Conservation (phyloP, 2,329 filamentous ascomycete genomes). For the Fonsecaea monophora region DNA sequence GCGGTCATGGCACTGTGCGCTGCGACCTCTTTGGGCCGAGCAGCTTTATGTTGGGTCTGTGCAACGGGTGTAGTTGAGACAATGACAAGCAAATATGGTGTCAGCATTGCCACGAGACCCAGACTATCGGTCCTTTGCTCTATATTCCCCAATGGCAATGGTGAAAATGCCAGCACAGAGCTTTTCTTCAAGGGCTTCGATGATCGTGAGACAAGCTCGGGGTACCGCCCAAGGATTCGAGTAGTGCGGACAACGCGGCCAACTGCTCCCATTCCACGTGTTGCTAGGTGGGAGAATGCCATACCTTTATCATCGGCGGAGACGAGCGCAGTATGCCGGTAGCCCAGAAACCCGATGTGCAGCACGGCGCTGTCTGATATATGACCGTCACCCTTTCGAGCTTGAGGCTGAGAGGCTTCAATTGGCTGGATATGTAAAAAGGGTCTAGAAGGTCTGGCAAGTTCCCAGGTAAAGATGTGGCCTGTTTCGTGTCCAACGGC, state of each 20-base stretch:
- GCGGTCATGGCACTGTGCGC: conserved; percentile 92
- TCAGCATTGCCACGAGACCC: conserved; percentile 92
- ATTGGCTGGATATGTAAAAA: conserved; percentile 87
- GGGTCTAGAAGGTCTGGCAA: conserved; percentile 77
- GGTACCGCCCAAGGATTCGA: conserved; percentile 89
- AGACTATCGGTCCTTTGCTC: conserved; percentile 86
- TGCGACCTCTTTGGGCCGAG: conserved; percentile 86
- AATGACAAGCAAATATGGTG: conserved; percentile 92
- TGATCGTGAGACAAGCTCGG: conserved; percentile 67
- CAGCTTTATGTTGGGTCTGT: conserved; percentile 93
- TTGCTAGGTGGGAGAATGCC: conserved; percentile 97
- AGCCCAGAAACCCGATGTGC: conserved; percentile 94
- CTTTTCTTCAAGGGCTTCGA: conserved; percentile 83
- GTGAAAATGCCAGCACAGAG: conserved; percentile 89
- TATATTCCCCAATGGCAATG: conserved; percentile 90
- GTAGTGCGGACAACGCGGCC: conserved; percentile 87
- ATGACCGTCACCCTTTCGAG: conserved; percentile 80
- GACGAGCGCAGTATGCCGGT: conserved; percentile 88
- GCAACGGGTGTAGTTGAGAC: conserved; percentile 96
- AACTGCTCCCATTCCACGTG: conserved; percentile 84
- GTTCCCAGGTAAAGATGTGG: conserved; percentile 96
- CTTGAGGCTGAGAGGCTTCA: conserved; percentile 68
- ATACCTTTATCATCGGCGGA: conserved; percentile 95
- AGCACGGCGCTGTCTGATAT: conserved; percentile 77
- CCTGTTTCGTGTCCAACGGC: conserved; percentile 89